Base-by-base conservation (phyloP, 108 stramenopile species). In the Discostella stelligeroides region DNA sequence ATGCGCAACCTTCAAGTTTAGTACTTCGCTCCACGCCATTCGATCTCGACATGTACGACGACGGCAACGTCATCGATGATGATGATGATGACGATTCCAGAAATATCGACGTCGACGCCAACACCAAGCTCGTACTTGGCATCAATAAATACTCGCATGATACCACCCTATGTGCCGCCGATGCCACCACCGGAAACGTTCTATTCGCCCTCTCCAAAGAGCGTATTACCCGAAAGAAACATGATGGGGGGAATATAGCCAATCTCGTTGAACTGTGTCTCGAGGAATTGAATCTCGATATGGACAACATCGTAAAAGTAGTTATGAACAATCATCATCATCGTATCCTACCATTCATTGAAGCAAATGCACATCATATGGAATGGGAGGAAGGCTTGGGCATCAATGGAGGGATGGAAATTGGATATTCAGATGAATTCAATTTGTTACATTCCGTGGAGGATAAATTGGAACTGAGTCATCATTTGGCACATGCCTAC, bases 401-500 rank as follows among this genome's bases (percentile, higher is more conserved):
- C 1, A 91, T 94, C 54, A 91, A 94, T 78, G 88, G 81, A 9
- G 91, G 89, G 13, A 42, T 40, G 0, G 91, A 91, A 60, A 67
- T 63, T 51, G 94, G 89, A 60, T 86, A 87, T 49, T 81, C 83
- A 4, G 83, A 89, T 59, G 90, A 91, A 45, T 85, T 89, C 45
- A 92, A 92, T 68, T 50, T 89, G 25, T 69, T 91, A 18, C 21
- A 47, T 43, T 56, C 55, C 25, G 58, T 63, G 11, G 50, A 61
- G 15, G 69, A 79, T 9, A 77, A 84, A 25, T 39, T 81, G 23
- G 97, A 97, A 80, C 60, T 98, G 48, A 95, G 92, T 47, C 96
- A 97, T 83, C 97, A 98, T 80, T 85, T 97, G 67, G 97, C 97
- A 8, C 97, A 98, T 85, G 97, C 95, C 25, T 98, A 94, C 66